These are phyloP conservation scores for Colletotrichum sp. DNA, from an alignment of 2,329 filamentous ascomycete species.

Conservation along the genomic window DNA sequence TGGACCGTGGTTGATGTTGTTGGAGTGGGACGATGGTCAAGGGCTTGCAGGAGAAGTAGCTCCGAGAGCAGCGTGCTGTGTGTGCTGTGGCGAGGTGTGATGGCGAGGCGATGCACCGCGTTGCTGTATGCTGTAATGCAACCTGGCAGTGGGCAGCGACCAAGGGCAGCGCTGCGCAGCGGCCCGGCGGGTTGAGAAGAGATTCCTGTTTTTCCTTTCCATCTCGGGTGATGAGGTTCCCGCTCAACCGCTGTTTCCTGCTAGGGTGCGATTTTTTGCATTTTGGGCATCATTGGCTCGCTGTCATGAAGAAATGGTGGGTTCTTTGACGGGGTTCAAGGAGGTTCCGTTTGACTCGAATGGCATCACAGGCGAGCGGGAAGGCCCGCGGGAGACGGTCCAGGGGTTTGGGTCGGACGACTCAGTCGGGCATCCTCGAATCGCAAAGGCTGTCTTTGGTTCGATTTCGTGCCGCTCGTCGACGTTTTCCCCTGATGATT, in stretches of 20 bases:
- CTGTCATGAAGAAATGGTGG: background rate
- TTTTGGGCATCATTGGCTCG: background rate
- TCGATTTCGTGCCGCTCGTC: background rate
- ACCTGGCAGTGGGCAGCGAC: background rate
- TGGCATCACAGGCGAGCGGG: background rate
- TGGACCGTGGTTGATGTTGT: background rate
- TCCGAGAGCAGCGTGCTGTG: background rate
- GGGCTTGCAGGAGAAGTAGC: background rate
- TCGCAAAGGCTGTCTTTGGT: background rate
- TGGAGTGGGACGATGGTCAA: background rate
- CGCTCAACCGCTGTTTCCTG: background rate
- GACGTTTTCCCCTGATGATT: background rate
- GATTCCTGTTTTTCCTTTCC: background rate
- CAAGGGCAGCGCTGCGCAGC: background rate
- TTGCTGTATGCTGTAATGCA: background rate
- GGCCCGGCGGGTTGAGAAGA: background rate
- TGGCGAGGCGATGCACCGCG: background rate
- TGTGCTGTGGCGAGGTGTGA: background rate
- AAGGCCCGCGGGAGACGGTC: conserved; percentile 2
- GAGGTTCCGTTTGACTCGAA: background rate
- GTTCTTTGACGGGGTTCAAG: background rate
- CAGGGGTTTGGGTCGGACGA: background rate
- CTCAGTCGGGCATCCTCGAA: background rate
- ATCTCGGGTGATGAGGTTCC: background rate
- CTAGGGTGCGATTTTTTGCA: background rate